These are phyloP conservation scores for Macaranga tanarius DNA, from an alignment of 441 rosid genomes.

Conservation along the genomic window DNA sequence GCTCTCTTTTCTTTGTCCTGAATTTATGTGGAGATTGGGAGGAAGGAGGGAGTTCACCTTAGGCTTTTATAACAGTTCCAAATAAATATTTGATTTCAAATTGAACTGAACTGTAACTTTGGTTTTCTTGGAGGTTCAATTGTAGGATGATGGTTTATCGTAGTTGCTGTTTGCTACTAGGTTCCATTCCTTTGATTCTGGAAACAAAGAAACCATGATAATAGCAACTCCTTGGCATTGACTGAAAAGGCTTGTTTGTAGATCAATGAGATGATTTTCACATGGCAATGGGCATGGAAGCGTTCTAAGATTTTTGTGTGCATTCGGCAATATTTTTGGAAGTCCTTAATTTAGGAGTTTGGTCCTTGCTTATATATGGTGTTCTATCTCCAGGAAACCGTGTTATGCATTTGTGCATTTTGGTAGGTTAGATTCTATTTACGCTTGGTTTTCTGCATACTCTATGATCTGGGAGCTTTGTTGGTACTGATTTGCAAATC, in stretches of 20 bases:
- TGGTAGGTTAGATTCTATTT: background rate
- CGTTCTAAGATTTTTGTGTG: background rate
- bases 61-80: no score
- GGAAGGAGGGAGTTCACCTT: no score
- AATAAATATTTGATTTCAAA: background rate
- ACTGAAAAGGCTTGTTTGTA: background rate
- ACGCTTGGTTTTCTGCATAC: background rate
- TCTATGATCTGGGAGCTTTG: background rate
- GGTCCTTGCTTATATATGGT: background rate
- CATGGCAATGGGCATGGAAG: slow-evolving; percentile 4
- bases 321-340: background rate
- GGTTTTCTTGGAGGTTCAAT: background rate
- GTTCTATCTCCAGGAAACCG: background rate
- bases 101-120: background rate
- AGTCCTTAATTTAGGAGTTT: background rate
- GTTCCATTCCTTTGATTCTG: background rate
- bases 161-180: background rate
- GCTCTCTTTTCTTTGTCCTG: background rate
- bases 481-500: background rate
- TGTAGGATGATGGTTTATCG: background rate
- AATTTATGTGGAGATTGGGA: no score
- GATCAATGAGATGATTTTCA: background rate
- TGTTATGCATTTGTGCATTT: background rate
- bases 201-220: no score
- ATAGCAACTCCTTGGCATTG: background rate